These are phyloP conservation scores for Mortierella sp. DNA, from an alignment of 371 early-diverging fungal genomes.

Conservation along the genomic window DNA sequence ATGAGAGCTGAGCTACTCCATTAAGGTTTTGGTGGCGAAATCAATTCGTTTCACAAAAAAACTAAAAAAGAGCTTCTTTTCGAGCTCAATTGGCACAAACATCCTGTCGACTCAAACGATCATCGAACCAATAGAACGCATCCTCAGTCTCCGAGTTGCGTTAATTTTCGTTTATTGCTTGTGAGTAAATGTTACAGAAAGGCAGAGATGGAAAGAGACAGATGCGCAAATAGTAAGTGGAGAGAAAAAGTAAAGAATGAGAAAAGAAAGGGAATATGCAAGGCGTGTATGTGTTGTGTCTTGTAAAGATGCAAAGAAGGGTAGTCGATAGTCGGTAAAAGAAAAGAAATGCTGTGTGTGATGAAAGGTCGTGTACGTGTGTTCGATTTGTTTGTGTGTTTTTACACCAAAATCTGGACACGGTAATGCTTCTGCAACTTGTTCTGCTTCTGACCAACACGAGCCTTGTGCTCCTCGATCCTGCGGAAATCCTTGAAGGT, in stretches of 20 bases:
- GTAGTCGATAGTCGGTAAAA: not conserved
- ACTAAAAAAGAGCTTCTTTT: too few relatives aligned
- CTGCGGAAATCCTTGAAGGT: conserved; percentile 68
- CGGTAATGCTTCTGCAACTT: conserved; percentile 89
- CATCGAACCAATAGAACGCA: not conserved
- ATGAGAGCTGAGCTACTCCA: too few relatives aligned
- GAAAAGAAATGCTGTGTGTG: not conserved
- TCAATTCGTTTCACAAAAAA: too few relatives aligned
- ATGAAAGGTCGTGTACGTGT: not conserved
- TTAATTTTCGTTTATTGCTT: not conserved
- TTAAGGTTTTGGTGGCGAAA: too few relatives aligned
- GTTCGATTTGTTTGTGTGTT: too few relatives aligned
- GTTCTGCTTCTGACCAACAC: conserved; percentile 87
- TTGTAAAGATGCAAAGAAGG: not conserved
- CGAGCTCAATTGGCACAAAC: too few relatives aligned
- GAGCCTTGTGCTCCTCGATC: conserved; percentile 76
- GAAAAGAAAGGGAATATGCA: not conserved
- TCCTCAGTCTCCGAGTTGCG: not conserved
- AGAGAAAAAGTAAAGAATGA: not conserved
- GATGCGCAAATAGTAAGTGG: not conserved
- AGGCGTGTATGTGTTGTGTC: too few relatives aligned
- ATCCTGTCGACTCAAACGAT: not conserved
- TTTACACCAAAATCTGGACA: conserved; percentile 72
- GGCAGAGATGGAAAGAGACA: not conserved
- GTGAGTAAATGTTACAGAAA: conserved; percentile 1